phyloP scores from a whole-genome alignment of 352 stramenopile genomes.

The Globisporangium emineosum region DNA sequence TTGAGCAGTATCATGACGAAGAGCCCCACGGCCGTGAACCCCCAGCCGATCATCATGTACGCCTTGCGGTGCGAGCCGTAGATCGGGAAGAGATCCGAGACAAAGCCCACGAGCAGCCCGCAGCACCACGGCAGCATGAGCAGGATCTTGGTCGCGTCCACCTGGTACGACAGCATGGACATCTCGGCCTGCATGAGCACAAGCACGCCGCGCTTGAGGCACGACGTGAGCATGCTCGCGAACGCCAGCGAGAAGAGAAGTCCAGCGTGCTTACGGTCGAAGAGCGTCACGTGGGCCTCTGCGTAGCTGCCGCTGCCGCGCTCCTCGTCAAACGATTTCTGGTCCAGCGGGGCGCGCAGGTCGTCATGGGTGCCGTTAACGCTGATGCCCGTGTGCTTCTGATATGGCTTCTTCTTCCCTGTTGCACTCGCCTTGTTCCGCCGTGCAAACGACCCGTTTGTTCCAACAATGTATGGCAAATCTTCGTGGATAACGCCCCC shows the following conservation, averaged over 20 bases:
- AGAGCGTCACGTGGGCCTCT: conserved; percentile 26
- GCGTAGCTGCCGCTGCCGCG: neutral
- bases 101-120: conserved; percentile 15
- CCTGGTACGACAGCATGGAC: conserved; percentile 34
- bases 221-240: conserved; percentile 38
- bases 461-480: conserved; percentile 3
- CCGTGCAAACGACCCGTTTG: conserved; percentile 1
- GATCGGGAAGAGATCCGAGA: conserved; percentile 20
- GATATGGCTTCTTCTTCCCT: conserved; percentile 11
- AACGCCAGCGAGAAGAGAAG: conserved; percentile 36
- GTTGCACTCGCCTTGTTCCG: conserved; percentile 2
- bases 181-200: conserved; percentile 36
- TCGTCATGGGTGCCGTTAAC: conserved; percentile 26
- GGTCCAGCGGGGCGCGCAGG: conserved; percentile 29
- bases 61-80: conserved; percentile 17
- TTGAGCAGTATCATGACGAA: conserved; percentile 37
- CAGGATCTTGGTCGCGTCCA: conserved; percentile 33
- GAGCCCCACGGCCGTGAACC: conserved; percentile 24
- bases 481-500: conserved; percentile 23
- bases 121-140: conserved; percentile 42
- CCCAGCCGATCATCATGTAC: conserved; percentile 25
- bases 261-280: conserved; percentile 23
- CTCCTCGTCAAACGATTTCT: conserved; percentile 18
- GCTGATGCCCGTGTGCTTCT: conserved; percentile 6
- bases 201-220: conserved; percentile 39